Evolutionary conservation across 2,329 filamentous ascomycete genomes (phyloP).

Genomic region (Aureobasidium sp.): DNA sequence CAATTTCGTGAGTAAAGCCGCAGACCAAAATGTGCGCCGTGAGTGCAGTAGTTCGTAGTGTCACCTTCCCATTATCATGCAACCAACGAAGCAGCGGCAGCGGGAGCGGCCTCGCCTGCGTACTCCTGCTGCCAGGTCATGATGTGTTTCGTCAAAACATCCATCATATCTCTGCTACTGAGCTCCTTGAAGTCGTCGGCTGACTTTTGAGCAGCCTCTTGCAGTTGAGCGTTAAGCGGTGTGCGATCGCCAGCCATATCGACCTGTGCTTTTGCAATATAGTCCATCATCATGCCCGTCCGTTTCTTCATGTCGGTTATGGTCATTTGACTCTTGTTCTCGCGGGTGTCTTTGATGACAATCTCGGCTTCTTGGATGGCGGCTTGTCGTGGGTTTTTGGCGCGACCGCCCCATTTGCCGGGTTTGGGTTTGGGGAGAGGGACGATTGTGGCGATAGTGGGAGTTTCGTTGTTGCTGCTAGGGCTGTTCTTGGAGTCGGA

Average conservation of each 20-base stretch:
- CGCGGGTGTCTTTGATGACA: slow-evolving; percentile 10
- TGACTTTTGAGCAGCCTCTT: slow-evolving; percentile 33
- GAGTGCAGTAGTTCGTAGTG: too few species aligned
- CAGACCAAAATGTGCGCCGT: neutral
- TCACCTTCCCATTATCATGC: neutral
- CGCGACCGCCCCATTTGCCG: slow-evolving; percentile 17
- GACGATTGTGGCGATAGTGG: slow-evolving; percentile 22
- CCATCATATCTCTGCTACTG: slow-evolving; percentile 83
- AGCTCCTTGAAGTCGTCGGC: slow-evolving; percentile 67
- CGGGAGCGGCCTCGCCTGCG: slow-evolving; percentile 23
- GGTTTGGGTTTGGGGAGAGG: slow-evolving; percentile 24
- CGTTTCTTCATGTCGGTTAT: slow-evolving; percentile 43
- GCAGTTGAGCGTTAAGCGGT: slow-evolving; percentile 21
- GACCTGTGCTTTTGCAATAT: slow-evolving; percentile 79
- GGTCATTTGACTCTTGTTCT: slow-evolving; percentile 17
- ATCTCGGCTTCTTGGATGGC: slow-evolving; percentile 20
- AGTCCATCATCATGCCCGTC: slow-evolving; percentile 76
- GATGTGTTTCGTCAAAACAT: slow-evolving; percentile 68
- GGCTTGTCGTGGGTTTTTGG: slow-evolving; percentile 18
- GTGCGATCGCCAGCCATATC: slow-evolving; percentile 62
- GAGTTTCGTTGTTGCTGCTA: slow-evolving; percentile 26
- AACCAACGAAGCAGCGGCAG: neutral
- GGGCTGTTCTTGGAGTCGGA: slow-evolving; percentile 25
- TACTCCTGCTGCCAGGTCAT: slow-evolving; percentile 71
- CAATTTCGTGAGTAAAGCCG: neutral